Evolutionary conservation across 2,329 filamentous ascomycete species (phyloP).

Genomic region (Hymenoscyphus fructigenus): DNA sequence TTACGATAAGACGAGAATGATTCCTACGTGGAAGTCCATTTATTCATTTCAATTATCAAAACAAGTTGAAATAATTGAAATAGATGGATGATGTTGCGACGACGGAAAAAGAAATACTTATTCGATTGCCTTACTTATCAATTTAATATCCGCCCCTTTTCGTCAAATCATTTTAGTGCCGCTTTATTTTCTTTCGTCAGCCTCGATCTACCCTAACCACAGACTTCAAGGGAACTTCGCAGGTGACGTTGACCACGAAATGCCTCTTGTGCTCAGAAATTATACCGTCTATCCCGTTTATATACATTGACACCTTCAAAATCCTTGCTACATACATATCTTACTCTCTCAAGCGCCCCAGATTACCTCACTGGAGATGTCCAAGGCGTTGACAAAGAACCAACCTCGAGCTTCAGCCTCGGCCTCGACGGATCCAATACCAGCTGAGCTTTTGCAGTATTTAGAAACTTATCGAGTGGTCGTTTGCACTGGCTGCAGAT

Average conservation of each 20-base stretch:
- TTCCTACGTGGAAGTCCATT: too few relatives aligned
- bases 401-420: neutral
- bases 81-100: too few relatives aligned
- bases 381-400: neutral
- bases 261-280: neutral
- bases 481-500: slow-evolving; percentile 29
- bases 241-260: neutral
- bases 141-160: too few relatives aligned
- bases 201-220: neutral
- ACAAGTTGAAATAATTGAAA: too few relatives aligned
- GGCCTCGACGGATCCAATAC: slow-evolving; percentile 5
- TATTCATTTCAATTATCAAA: too few relatives aligned
- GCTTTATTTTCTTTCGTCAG: neutral
- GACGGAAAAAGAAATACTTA: too few relatives aligned
- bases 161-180: neutral
- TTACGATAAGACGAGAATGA: too few relatives aligned
- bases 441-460: slow-evolving; percentile 27
- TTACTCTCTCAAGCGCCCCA: neutral
- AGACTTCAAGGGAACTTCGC: neutral
- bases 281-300: neutral
- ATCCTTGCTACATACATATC: neutral
- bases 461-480: slow-evolving; percentile 25
- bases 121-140: too few relatives aligned
- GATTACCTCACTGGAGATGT: neutral
- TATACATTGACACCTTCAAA: neutral